Evolutionary conservation across 345 rosid species (phyloP).

Genomic region (Populus ilicifolia): DNA sequence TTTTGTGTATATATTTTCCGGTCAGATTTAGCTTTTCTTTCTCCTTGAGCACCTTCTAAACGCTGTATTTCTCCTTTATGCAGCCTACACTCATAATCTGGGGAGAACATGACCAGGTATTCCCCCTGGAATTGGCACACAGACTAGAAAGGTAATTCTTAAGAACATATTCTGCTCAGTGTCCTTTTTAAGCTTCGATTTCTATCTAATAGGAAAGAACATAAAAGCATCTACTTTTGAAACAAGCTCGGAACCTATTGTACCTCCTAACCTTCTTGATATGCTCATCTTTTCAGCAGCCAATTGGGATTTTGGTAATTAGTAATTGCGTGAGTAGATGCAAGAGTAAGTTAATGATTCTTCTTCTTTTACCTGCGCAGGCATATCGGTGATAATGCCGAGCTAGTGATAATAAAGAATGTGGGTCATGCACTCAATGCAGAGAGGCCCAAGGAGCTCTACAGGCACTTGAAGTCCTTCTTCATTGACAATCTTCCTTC

Average conservation of each 20-base stretch:
- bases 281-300: background rate
- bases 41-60: slow-evolving; percentile 1
- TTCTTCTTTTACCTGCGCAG: slow-evolving; percentile 29
- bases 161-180: background rate
- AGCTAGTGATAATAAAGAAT: slow-evolving; percentile 56
- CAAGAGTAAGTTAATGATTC: background rate
- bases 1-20: background rate
- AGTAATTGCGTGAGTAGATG: background rate
- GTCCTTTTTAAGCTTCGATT: background rate
- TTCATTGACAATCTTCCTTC: slow-evolving; percentile 39
- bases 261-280: background rate
- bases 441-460: slow-evolving; percentile 67
- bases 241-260: background rate
- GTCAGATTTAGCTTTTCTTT: background rate
- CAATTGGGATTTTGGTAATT: background rate
- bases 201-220: background rate
- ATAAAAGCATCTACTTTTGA: background rate
- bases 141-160: slow-evolving; percentile 51
- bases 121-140: slow-evolving; percentile 74
- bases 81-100: slow-evolving; percentile 71
- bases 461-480: slow-evolving; percentile 60
- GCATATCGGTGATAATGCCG: slow-evolving; percentile 58
- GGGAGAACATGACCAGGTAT: slow-evolving; percentile 81
- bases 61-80: slow-evolving; percentile 12
- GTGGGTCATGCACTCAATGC: slow-evolving; percentile 73